Conservation (phyloP, 192 early-diverging fungal genomes). For the Coemansia sp. region DNA sequence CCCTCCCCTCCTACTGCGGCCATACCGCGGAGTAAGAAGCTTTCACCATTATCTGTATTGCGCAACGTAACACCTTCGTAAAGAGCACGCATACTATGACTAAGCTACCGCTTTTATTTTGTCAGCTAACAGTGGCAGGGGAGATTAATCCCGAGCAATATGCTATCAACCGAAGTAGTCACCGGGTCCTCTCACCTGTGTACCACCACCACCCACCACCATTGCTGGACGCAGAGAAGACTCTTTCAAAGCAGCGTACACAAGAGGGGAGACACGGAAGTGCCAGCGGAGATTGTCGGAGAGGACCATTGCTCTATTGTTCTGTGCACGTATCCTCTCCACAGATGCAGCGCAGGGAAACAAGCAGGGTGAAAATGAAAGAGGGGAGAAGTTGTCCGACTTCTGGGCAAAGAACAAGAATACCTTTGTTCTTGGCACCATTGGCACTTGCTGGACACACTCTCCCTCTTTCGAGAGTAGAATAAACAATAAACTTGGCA, state of each 20-base stretch:
- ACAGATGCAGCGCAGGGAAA: not conserved
- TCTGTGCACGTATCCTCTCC: not conserved
- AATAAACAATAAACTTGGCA: too few species aligned
- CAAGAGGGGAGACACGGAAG: not conserved
- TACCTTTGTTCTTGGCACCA: not conserved
- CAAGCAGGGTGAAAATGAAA: not conserved
- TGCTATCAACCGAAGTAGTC: too few species aligned
- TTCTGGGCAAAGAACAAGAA: not conserved
- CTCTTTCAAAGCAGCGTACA: not conserved
- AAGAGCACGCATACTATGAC: too few species aligned
- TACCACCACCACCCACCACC: too few species aligned
- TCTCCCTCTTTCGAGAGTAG: too few species aligned
- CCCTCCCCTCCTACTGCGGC: not conserved
- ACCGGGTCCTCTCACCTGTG: too few species aligned
- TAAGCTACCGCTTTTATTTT: too few species aligned
- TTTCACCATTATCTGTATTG: not conserved
- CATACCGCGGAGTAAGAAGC: too few species aligned
- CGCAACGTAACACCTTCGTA: slow-evolving; percentile 6
- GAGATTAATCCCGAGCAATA: too few species aligned
- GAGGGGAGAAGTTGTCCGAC: not conserved
- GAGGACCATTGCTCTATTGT: not conserved
- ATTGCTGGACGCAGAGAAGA: not conserved
- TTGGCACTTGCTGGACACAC: too few species aligned
- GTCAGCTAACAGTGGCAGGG: not conserved
- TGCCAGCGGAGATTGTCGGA: not conserved